These are phyloP conservation scores for Nemophila menziesii DNA, from an alignment of 257 asterid genomes.

Conservation along the genomic window DNA sequence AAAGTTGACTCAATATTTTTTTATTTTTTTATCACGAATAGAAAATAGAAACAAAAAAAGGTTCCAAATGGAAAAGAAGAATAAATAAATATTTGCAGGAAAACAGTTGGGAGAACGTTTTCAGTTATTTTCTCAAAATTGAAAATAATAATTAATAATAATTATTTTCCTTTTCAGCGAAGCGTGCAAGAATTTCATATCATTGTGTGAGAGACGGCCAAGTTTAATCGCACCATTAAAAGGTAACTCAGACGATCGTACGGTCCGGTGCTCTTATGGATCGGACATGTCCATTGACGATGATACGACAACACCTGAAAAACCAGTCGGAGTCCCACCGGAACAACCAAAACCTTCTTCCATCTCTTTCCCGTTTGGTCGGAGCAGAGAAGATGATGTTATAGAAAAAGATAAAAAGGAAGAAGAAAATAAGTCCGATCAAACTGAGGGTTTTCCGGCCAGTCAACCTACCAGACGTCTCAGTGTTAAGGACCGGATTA, in stretches of 20 bases:
- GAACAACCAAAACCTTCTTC: constrained; percentile 8
- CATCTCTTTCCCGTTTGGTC: background rate
- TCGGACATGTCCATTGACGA: constrained; percentile 42
- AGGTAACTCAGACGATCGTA: constrained; percentile 30
- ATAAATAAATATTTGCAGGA: background rate
- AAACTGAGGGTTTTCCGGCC: constrained; percentile 23
- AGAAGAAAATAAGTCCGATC: constrained; percentile 12
- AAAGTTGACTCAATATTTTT: too few relatives aligned
- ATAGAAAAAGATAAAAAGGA: constrained; percentile 11
- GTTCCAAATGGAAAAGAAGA: background rate
- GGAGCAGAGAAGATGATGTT: constrained; percentile 15
- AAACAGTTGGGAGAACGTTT: background rate
- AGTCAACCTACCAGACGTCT: constrained; percentile 57
- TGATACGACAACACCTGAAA: constrained; percentile 23
- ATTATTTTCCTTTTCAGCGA: constrained; percentile 34
- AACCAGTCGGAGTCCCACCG: constrained; percentile 6
- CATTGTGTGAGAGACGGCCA: constrained; percentile 50
- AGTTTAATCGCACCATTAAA: constrained; percentile 44
- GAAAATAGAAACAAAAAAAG: background rate
- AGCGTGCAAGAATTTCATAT: constrained; percentile 64
- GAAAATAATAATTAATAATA: too few relatives aligned
- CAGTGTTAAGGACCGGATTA: constrained; percentile 88
- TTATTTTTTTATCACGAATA: too few relatives aligned
- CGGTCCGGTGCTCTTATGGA: constrained; percentile 46
- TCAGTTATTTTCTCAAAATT: background rate